Percentiles rank a stretch among this genome's conserved stretches.
These are phyloP conservation scores for Allantophomopsis cytisporea DNA, from an alignment of 2,329 filamentous ascomycete species.

Conservation along the genomic window DNA sequence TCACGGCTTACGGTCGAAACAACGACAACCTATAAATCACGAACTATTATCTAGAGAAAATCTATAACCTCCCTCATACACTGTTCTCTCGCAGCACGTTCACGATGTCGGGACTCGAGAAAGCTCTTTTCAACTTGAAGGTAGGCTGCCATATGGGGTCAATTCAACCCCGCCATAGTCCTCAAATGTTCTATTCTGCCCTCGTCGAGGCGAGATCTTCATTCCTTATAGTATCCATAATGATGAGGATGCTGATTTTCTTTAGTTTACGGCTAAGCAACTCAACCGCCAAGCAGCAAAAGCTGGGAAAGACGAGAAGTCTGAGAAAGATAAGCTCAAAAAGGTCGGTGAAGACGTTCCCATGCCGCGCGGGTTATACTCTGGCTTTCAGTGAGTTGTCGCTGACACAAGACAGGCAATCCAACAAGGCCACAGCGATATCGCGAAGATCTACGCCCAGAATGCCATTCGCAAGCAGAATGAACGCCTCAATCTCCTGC, in stretches of 20 bases:
- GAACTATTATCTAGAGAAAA: no score
- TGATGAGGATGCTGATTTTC: not conserved
- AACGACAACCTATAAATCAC: no score
- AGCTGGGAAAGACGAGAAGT: slow-evolving; percentile 44
- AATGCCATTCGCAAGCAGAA: slow-evolving; percentile 51
- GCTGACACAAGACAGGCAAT: slow-evolving; percentile 29
- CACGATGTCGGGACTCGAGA: slow-evolving; percentile 45
- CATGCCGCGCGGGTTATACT: not conserved
- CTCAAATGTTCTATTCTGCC: not conserved
- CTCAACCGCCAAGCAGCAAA: slow-evolving; percentile 48
- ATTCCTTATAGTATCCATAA: slow-evolving; percentile 1
- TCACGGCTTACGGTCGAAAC: no score
- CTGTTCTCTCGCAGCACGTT: not conserved
- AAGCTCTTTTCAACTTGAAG: slow-evolving; percentile 48
- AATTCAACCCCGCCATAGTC: slow-evolving; percentile 2
- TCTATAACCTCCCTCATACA: not conserved
- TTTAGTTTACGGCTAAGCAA: slow-evolving; percentile 47
- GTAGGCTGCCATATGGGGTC: slow-evolving; percentile 17
- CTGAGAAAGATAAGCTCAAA: slow-evolving; percentile 47
- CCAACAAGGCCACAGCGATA: slow-evolving; percentile 42
- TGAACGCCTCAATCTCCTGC: slow-evolving; percentile 43
- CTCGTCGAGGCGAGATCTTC: no score
- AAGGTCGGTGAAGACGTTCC: slow-evolving; percentile 25
- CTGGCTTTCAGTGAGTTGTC: not conserved
- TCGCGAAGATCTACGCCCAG: slow-evolving; percentile 48